Evolutionary conservation across 2,329 filamentous ascomycete genomes (phyloP), one percentile per base, ranked within the genome.

Genomic region (Periconia sp.): DNA sequence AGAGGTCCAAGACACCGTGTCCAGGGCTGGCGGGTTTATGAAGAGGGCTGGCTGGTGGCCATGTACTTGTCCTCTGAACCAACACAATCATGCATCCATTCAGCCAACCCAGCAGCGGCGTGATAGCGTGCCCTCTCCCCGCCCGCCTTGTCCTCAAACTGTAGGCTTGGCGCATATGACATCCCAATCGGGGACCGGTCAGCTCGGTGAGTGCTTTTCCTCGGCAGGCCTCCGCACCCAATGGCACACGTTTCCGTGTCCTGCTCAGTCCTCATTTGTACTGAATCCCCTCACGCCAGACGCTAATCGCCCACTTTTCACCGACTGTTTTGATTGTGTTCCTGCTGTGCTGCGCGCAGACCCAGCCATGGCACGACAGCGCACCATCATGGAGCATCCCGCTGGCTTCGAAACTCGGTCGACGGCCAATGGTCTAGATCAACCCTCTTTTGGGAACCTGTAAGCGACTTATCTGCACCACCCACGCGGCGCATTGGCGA

Each of bases 101-200:
- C 15, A 37, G 5, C 13, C 33, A 37, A 11, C 5, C 11, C 33
- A n/a, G 5, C 3, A 37, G 11, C n/a, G n/a, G n/a, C n/a, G n/a
- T n/a, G n/a, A n/a, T n/a, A n/a, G n/a, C n/a, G n/a, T n/a, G 5
- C 33, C 33, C 33, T 37, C 6, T 56, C 52, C 55, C 56, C 58
- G 33, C 23, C 30, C 27, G 11, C 41, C 41, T 52, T 27, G 23
- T 27, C 23, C 23, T 27, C 23, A 3, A 8, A 27, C 23, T 27
- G 5, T 27, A 27, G 23, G 23, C 46, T 61, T 67, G 62, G 64
- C 62, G 65, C 65, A 67, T 65, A 60, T 63, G 46, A 47, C 53
- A 50, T 46, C 64, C 57, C 20, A 33, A 57, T 43, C n/a, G 58
- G 53, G 57, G 59, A 8, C 8, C 23, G 23, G 23, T 27, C 23